Evolutionary conservation across 2,329 filamentous ascomycete genomes (phyloP).

Genomic region (Phialemonium atrogriseum): DNA sequence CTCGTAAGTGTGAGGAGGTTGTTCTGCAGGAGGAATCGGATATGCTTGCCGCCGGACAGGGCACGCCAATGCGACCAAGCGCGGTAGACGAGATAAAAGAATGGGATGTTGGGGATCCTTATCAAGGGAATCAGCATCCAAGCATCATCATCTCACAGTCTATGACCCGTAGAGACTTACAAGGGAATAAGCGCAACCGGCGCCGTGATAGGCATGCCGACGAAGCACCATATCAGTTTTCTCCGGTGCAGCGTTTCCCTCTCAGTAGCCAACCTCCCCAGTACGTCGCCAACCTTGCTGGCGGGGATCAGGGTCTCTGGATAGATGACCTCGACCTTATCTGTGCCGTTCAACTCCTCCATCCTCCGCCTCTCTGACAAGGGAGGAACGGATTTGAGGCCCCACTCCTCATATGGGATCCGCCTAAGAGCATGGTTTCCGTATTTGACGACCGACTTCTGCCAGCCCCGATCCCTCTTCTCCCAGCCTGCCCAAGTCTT

Average conservation of each 20-base stretch:
- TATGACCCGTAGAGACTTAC: no score
- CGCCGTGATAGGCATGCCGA: slow-evolving; percentile 73
- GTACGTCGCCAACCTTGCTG: slow-evolving; percentile 53
- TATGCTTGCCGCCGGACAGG: slow-evolving; percentile 71
- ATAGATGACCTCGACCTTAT: slow-evolving; percentile 67
- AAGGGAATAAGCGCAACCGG: slow-evolving; percentile 80
- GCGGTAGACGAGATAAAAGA: slow-evolving; percentile 90
- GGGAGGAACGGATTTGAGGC: slow-evolving; percentile 86
- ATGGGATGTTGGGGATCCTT: slow-evolving; percentile 90
- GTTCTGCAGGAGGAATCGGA: slow-evolving; percentile 72
- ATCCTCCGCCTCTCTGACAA: slow-evolving; percentile 58
- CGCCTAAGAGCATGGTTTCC: slow-evolving; percentile 79
- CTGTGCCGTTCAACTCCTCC: slow-evolving; percentile 53
- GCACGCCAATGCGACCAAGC: slow-evolving; percentile 91
- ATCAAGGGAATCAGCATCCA: slow-evolving; percentile 5
- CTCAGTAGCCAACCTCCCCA: slow-evolving; percentile 68
- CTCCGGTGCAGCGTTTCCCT: slow-evolving; percentile 68
- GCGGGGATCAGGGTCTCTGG: slow-evolving; percentile 62
- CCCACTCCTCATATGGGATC: slow-evolving; percentile 97
- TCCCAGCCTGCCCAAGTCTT: slow-evolving; percentile 84
- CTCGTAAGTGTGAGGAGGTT: slow-evolving; percentile 59
- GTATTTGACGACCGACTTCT: slow-evolving; percentile 75
- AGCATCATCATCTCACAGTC: no score
- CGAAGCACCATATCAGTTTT: slow-evolving; percentile 71
- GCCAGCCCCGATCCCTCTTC: slow-evolving; percentile 75